Evolutionary conservation across 306 rosid genomes (phyloP).

Genomic region (Prunus campanulata): DNA sequence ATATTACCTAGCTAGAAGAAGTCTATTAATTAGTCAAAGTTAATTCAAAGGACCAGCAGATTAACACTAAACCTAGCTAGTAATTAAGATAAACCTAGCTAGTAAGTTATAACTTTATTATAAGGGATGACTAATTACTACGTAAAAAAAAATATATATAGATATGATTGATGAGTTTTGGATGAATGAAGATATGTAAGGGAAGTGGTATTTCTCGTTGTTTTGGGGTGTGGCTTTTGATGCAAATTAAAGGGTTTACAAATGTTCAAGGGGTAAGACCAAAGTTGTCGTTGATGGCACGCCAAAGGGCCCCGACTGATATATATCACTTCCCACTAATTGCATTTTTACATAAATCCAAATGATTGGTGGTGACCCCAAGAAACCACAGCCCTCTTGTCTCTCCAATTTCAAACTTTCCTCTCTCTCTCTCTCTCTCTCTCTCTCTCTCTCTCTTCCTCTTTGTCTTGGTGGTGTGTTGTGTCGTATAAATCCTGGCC

Average conservation of each 20-base stretch:
- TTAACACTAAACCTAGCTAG: neutral
- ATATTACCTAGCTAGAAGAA: neutral
- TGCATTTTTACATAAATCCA: constrained; percentile 29
- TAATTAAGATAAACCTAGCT: neutral
- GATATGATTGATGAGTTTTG: too few relatives aligned
- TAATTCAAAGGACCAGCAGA: neutral
- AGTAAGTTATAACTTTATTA: neutral
- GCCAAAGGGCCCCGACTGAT: constrained; percentile 40
- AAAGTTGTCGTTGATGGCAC: constrained; percentile 59
- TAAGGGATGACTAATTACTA: too few relatives aligned
- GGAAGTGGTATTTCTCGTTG: neutral
- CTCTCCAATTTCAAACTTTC: constrained; percentile 38
- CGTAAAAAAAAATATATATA: too few relatives aligned
- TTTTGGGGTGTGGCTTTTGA: constrained; percentile 13
- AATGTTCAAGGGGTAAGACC: constrained; percentile 23
- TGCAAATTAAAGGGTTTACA: constrained; percentile 18
- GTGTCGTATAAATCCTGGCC: too few relatives aligned
- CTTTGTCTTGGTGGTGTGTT: neutral
- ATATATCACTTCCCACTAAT: constrained; percentile 37
- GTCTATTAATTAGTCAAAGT: too few relatives aligned
- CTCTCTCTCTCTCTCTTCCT: constrained; percentile 29
- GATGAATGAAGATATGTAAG: neutral
- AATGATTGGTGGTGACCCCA: constrained; percentile 54
- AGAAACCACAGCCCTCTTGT: constrained; percentile 28
- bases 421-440: constrained; percentile 29